Evolutionary conservation across 345 rosid genomes (phyloP), one percentile per base, ranked within the genome.

Genomic region (Eucalyptus shirleyi): DNA sequence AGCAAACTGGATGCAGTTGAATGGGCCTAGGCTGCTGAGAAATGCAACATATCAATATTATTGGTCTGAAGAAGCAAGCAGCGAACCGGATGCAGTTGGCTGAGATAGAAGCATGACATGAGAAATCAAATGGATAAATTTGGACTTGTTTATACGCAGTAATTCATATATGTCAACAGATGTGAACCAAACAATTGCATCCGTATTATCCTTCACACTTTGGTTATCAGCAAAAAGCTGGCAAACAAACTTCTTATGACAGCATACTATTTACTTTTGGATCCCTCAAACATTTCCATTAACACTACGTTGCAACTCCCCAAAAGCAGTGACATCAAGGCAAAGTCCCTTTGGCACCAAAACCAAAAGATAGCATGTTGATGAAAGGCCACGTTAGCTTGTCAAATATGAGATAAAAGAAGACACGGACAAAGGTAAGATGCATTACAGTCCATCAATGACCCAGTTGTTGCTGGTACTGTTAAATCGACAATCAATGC

Each of bases 371-470:
- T 69, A 88, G 55, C 59, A 69, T 32, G 30, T 28, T 67, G 81
- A 69, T 47, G 85, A 37, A 37, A 42, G 80, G 21, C 12, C 50
- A 21, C 42, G 69, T 37, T 40, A 86, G 62, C 88, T 49, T 56
- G 49, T 53, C 50, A 83, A 32, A 82, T 81, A 34, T 83, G 34
- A 89, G 81, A 17, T 45, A 49, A 49, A 60, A 87, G 86, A 23
- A 34, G 86, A 87, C 69, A 62, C 42, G 34, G 86, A 86, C 30
- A 89, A 91, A 90, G 88, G 92, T 80, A 90, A 26, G 86, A 90
- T 93, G 87, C 88, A 88, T 87, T 98, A 98, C 99, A 98, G 99
- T 92, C 99, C 99, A 62, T 97, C 99, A 51, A 98, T 96, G 96
- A 94, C 94, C 99, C 99, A 98, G 94, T 93, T 95, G 93, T 92